Conservation (phyloP, 768 basidiomycete species). For the Pisolithus tinctorius region DNA sequence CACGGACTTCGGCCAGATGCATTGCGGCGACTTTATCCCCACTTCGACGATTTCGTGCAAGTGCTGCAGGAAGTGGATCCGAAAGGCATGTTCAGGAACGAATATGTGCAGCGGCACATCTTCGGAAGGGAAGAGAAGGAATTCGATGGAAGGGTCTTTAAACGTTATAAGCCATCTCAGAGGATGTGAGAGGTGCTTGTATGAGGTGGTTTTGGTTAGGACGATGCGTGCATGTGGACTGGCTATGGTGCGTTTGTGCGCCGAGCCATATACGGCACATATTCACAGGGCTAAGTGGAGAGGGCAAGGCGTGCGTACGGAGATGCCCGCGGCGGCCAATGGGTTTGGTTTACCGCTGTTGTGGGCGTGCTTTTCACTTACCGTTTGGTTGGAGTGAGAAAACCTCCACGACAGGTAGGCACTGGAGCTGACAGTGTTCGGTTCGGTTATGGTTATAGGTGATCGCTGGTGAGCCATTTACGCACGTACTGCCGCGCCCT, state of each 20-base stretch:
- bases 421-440: no score
- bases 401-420: no score
- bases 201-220: background rate
- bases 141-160: slow-evolving; percentile 42
- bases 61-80: slow-evolving; percentile 71
- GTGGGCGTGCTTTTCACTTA: no score
- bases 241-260: background rate
- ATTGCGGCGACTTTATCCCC: slow-evolving; percentile 69
- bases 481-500: no score
- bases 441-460: no score
- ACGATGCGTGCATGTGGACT: background rate
- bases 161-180: slow-evolving; percentile 19
- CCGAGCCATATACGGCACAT: background rate
- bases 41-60: slow-evolving; percentile 67
- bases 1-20: slow-evolving; percentile 62
- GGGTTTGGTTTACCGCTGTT: no score
- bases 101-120: slow-evolving; percentile 85
- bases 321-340: no score
- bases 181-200: slow-evolving; percentile 6
- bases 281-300: no score
- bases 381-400: no score
- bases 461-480: no score
- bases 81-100: slow-evolving; percentile 72
- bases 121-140: slow-evolving; percentile 47
- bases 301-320: no score